Percentiles rank a stretch among this genome's conserved stretches.
Conservation (phyloP, 1,284 basidiomycete species). For the Marasmius oreades region DNA sequence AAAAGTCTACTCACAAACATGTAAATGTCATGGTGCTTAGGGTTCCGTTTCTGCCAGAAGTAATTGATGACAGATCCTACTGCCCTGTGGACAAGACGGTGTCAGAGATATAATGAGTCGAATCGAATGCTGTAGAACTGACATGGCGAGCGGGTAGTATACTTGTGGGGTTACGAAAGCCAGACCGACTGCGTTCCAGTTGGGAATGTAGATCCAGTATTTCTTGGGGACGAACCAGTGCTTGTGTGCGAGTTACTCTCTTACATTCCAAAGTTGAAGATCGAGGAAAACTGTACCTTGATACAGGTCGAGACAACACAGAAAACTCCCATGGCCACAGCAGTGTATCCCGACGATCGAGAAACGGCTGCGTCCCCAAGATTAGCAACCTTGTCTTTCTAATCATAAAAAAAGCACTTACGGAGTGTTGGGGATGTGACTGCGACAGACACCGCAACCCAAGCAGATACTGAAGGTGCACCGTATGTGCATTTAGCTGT, state of each 20-base stretch:
- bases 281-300: conserved; percentile 25
- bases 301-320: conserved; percentile 43
- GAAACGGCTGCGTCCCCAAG: conserved; percentile 41
- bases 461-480: conserved; percentile 58
- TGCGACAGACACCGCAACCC: conserved; percentile 61
- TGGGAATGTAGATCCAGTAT: conserved; percentile 55
- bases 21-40: conserved; percentile 49
- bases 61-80: conserved; percentile 41
- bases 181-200: conserved; percentile 62
- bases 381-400: not conserved
- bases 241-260: conserved; percentile 2
- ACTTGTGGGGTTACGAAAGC: conserved; percentile 54
- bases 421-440: conserved; percentile 45
- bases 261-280: not conserved
- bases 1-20: conserved; percentile 35
- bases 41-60: conserved; percentile 48
- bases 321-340: conserved; percentile 51
- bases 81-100: conserved; percentile 21
- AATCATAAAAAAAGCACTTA: conserved; percentile 21
- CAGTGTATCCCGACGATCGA: conserved; percentile 56
- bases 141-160: conserved; percentile 51
- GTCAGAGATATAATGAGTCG: conserved; percentile 22
- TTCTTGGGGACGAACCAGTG: conserved; percentile 51
- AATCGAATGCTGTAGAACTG: conserved; percentile 45
- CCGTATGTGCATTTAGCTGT: conserved; percentile 44